Percentiles rank a stretch among this genome's conserved stretches.
phyloP scores from a whole-genome alignment of 805 yeast genomes.

The Candida coquimbonensis region DNA sequence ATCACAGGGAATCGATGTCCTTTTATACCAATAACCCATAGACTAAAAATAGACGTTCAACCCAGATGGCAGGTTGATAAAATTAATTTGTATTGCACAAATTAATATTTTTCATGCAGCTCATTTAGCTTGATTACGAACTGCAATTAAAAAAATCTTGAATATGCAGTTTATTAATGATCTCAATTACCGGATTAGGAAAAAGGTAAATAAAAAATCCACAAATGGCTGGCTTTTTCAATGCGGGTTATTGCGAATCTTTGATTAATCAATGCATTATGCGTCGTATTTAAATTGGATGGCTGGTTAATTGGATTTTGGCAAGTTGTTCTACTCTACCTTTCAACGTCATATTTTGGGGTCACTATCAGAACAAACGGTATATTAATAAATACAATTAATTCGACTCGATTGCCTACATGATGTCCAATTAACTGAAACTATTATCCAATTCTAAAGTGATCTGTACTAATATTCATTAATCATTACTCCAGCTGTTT shows the following conservation, averaged over 20 bases:
- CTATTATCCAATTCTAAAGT: too few relatives aligned
- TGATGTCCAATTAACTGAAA: too few relatives aligned
- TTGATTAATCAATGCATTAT: too few relatives aligned
- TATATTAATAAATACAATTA: too few relatives aligned
- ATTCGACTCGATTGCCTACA: too few relatives aligned
- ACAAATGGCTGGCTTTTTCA: conserved; percentile 14
- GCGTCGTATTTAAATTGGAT: too few relatives aligned
- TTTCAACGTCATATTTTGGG: too few relatives aligned
- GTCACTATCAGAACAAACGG: too few relatives aligned
- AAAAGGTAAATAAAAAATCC: conserved; percentile 5
- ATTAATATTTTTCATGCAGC: conserved; percentile 1
- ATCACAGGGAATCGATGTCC: not conserved
- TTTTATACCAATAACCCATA: not conserved
- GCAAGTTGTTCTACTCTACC: too few relatives aligned
- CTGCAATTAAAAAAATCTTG: not conserved
- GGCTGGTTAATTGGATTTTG: not conserved
- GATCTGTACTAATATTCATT: too few relatives aligned
- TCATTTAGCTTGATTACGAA: conserved; percentile 6
- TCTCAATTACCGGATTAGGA: conserved; percentile 6
- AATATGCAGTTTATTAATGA: not conserved
- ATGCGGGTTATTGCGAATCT: too few relatives aligned
- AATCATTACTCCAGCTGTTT: too few relatives aligned
- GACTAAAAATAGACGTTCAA: not conserved
- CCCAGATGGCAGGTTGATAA: not conserved
- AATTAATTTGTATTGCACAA: not conserved